A percentile compares a stretch with the other conserved stretches of the same genome.
phyloP scores from a whole-genome alignment of 306 rosid species.

The Cucumis cinereus region DNA sequence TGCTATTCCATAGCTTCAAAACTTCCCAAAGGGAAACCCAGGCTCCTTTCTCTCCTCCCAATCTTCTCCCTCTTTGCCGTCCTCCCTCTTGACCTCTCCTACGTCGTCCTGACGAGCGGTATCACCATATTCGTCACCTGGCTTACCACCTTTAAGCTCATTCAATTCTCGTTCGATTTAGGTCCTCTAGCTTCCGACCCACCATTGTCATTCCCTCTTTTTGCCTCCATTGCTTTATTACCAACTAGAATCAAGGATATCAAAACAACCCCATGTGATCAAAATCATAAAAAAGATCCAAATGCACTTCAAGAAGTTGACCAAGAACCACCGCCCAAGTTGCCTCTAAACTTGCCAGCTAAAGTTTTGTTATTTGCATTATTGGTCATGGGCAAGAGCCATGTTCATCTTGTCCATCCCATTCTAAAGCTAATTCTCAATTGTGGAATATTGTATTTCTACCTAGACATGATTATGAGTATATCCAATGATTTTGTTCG shows the following conservation, averaged over 20 bases:
- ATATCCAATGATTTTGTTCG: constrained; percentile 5
- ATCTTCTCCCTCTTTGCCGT: constrained; percentile 12
- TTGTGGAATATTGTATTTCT: constrained; percentile 6
- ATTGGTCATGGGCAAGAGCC: not conserved
- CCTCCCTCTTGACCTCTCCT: constrained; percentile 19
- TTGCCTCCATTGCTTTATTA: constrained; percentile 15
- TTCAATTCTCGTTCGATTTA: constrained; percentile 13
- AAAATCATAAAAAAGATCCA: not conserved
- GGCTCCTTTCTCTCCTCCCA: constrained; percentile 20
- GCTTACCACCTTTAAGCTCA: constrained; percentile 26
- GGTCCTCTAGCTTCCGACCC: constrained; percentile 21
- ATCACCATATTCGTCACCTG: constrained; percentile 20
- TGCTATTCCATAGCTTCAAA: constrained; percentile 16
- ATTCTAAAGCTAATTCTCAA: not conserved
- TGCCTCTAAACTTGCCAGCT: constrained; percentile 10
- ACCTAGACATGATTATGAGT: constrained; percentile 13
- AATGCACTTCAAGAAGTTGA: not conserved
- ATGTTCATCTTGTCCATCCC: not conserved
- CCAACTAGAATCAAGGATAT: constrained; percentile 14
- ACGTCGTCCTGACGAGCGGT: constrained; percentile 16
- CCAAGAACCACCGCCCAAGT: not conserved
- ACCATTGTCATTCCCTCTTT: constrained; percentile 14
- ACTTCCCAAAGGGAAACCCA: constrained; percentile 17
- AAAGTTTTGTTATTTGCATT: constrained; percentile 9
- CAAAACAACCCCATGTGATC: not conserved